Evolutionary conservation across 768 basidiomycete genomes (phyloP).

Genomic region (Boletus patriciae): DNA sequence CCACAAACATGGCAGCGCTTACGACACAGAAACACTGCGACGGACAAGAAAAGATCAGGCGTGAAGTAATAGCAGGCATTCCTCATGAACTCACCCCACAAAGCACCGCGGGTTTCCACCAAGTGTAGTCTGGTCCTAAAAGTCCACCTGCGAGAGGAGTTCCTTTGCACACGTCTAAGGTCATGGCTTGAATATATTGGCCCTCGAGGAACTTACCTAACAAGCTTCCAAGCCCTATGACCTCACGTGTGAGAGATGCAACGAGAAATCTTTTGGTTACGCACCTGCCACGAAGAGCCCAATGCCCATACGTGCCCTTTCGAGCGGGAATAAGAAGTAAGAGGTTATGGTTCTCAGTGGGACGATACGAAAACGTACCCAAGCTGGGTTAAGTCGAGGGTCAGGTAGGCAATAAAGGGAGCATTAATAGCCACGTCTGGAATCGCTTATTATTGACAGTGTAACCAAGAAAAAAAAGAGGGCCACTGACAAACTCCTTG

Average conservation of each 20-base stretch:
- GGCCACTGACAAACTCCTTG: slow-evolving; percentile 42
- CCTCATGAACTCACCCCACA: slow-evolving; percentile 37
- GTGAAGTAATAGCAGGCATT: neutral
- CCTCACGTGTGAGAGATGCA: neutral
- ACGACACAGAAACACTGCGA: slow-evolving; percentile 18
- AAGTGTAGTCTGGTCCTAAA: slow-evolving; percentile 48
- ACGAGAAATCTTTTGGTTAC: slow-evolving; percentile 6
- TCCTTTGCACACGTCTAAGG: slow-evolving; percentile 36
- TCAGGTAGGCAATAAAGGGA: slow-evolving; percentile 44
- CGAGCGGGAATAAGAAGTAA: neutral
- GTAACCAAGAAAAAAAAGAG: neutral
- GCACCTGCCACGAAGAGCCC: slow-evolving; percentile 48
- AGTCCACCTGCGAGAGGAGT: slow-evolving; percentile 58
- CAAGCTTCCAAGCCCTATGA: slow-evolving; percentile 26
- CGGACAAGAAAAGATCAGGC: slow-evolving; percentile 1
- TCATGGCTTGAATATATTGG: slow-evolving; percentile 8
- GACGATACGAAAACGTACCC: slow-evolving; percentile 32
- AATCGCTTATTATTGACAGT: neutral
- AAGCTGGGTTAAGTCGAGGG: slow-evolving; percentile 48
- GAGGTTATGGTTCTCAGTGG: neutral
- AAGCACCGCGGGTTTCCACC: slow-evolving; percentile 58
- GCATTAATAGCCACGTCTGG: slow-evolving; percentile 42
- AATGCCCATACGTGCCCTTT: slow-evolving; percentile 44
- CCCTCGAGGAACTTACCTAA: slow-evolving; percentile 14
- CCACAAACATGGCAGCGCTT: slow-evolving; percentile 15